Base-by-base conservation (phyloP, 768 basidiomycete genomes). In the Chalciporus chontae region DNA sequence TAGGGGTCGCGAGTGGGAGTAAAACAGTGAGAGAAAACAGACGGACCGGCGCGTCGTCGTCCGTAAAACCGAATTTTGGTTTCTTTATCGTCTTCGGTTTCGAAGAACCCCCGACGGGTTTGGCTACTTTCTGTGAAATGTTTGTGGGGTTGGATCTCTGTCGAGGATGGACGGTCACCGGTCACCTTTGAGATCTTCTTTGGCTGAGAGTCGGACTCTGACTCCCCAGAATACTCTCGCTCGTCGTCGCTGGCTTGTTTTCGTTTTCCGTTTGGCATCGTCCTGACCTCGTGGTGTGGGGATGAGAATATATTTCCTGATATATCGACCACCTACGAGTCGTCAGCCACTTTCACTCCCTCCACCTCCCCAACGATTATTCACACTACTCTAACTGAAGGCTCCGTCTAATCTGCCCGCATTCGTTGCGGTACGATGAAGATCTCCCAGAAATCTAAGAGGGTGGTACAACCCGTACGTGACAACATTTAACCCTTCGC, bases 401-500 rank as follows among this genome's bases (percentile, higher is more conserved):
- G 42, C 26, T 42, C 40, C 40, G 47, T 19, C 27, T 32, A 29
- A 52, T 50, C 41, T 58, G 44, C 48, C 64, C 71, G 77, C 74
- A 70, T 59, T 70, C 53, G 70, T 75, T 77, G 74, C 73, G 78
- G 79, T 77, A 71, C 54, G 61, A 94, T 94, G 91, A 91, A 87
- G 81, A 91, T 94, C 71, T 76, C 82, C 61, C 85, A 85, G 69
- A 87, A 87, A 76, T 81, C 87, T 43, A 91, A 88, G 82, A 86
- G 83, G 74, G 81, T 81, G 62, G 77, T 79, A 56, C 78, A 85
- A 59, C 89, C 88, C 59, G 90, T 90, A 65, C 68, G 83, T 76
- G 27, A 43, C 47, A n/a, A 21, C 23, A 2, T n/a, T n/a, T n/a
- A n/a, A 32, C 39, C 39, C 18, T n/a, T 39, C 48, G 32, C 49